Evolutionary conservation across 2,329 filamentous ascomycete species (phyloP).

Genomic region (Phaeophleospora eucalypticola): DNA sequence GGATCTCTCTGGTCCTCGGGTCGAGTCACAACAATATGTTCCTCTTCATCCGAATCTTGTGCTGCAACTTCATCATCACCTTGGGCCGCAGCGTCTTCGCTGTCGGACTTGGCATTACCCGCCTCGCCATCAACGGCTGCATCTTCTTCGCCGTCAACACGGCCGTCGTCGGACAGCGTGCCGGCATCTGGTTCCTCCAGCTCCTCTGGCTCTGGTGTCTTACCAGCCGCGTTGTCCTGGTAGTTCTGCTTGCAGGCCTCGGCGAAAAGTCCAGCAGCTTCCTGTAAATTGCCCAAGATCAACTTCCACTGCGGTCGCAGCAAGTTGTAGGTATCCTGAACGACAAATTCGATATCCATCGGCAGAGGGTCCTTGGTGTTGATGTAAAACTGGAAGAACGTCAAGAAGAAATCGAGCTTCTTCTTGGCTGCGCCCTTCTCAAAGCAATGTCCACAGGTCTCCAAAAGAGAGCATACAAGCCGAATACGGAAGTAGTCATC

Average conservation of each 20-base stretch:
- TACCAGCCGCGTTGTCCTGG: slow-evolving; percentile 70
- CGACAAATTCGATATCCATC: slow-evolving; percentile 95
- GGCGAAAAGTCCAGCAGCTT: slow-evolving; percentile 78
- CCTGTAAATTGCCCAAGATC: slow-evolving; percentile 66
- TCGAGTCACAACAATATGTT: slow-evolving; percentile 85
- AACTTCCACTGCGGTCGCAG: slow-evolving; percentile 92
- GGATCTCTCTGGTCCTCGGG: slow-evolving; percentile 88
- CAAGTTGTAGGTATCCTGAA: slow-evolving; percentile 84
- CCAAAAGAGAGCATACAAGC: slow-evolving; percentile 79
- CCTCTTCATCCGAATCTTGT: slow-evolving; percentile 62
- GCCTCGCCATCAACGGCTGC: slow-evolving; percentile 55
- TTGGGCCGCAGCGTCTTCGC: slow-evolving; percentile 48
- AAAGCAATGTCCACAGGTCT: slow-evolving; percentile 95
- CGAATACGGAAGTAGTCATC: slow-evolving; percentile 97
- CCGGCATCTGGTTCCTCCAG: slow-evolving; percentile 36
- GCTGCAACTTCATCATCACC: slow-evolving; percentile 46
- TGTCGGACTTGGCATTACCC: slow-evolving; percentile 47
- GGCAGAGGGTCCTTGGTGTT: slow-evolving; percentile 83
- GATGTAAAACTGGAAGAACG: slow-evolving; percentile 96
- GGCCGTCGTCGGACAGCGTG: slow-evolving; percentile 69
- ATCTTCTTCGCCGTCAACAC: slow-evolving; percentile 60
- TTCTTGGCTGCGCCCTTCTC: slow-evolving; percentile 90
- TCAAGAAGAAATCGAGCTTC: slow-evolving; percentile 95
- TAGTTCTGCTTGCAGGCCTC: slow-evolving; percentile 88
- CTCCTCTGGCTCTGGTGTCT: slow-evolving; percentile 67